phyloP scores from a whole-genome alignment of 2,329 filamentous ascomycete species.

The Knufia petricola region DNA sequence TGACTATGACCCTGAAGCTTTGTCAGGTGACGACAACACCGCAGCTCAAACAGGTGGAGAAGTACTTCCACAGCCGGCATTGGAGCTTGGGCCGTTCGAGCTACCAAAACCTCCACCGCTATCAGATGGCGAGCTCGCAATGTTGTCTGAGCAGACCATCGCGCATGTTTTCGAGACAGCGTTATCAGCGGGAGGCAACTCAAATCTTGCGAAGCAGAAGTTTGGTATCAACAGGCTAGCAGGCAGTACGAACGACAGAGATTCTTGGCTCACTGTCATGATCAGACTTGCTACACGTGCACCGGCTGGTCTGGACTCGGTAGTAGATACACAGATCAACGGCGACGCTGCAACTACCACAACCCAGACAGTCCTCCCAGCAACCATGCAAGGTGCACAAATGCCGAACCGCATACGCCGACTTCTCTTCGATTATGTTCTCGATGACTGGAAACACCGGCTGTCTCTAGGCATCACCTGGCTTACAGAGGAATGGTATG shows the following conservation, averaged over 20 bases:
- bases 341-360: conserved; percentile 26
- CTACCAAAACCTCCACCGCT: conserved; percentile 68
- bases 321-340: conserved; percentile 49
- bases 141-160: conserved; percentile 65
- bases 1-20: conserved; percentile 85
- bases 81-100: conserved; percentile 64
- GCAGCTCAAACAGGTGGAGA: conserved; percentile 27
- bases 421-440: conserved; percentile 69
- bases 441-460: conserved; percentile 82
- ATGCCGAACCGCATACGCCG: conserved; percentile 63
- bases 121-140: conserved; percentile 60
- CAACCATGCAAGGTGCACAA: conserved; percentile 19
- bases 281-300: conserved; percentile 76
- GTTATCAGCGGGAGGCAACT: conserved; percentile 21
- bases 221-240: conserved; percentile 74
- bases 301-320: conserved; percentile 57
- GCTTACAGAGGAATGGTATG: conserved; percentile 98
- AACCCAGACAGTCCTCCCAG: conserved; percentile 23
- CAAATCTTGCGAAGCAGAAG: conserved; percentile 45
- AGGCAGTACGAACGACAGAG: conserved; percentile 71
- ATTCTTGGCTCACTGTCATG: conserved; percentile 85
- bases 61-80: conserved; percentile 39
- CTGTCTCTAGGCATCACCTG: conserved; percentile 87
- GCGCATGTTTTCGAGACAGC: conserved; percentile 55
- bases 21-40: conserved; percentile 64